These are phyloP conservation scores for Aspergillus hancockii DNA, from an alignment of 495 filamentous ascomycete species.

Conservation along the genomic window DNA sequence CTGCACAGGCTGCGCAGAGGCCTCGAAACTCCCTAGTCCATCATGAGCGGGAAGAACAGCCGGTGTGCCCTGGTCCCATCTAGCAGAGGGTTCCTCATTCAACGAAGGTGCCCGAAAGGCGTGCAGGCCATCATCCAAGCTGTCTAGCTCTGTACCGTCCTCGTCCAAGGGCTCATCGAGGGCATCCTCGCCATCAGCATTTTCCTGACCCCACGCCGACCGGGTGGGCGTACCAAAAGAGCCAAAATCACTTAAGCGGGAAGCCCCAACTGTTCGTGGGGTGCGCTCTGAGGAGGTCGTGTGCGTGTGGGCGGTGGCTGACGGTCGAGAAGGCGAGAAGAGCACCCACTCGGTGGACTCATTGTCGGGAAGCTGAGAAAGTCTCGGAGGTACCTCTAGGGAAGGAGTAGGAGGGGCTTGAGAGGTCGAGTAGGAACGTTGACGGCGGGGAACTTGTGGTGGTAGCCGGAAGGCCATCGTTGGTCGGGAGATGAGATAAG, in stretches of 20 bases:
- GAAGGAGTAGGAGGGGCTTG: conserved; percentile 40
- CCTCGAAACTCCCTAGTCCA: conserved; percentile 81
- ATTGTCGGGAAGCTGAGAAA: conserved; percentile 45
- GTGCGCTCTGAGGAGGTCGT: conserved; percentile 73
- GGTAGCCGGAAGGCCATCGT: conserved; percentile 85
- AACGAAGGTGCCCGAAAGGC: conserved; percentile 73
- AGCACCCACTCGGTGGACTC: conserved; percentile 94
- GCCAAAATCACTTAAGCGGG: conserved; percentile 81
- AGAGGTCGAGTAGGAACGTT: conserved; percentile 52
- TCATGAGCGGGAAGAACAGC: conserved; percentile 86
- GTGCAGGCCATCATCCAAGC: conserved; percentile 84
- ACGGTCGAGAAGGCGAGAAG: conserved; percentile 72
- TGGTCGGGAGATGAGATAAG: conserved; percentile 7
- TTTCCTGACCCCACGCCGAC: conserved; percentile 48
- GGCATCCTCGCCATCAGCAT: conserved; percentile 48
- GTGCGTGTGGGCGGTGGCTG: conserved; percentile 63
- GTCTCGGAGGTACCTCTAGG: conserved; percentile 38
- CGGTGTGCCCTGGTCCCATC: conserved; percentile 51
- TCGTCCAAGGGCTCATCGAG: conserved; percentile 61
- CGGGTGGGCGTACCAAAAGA: conserved; percentile 68
- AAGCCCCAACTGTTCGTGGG: conserved; percentile 68
- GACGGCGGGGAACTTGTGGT: conserved; percentile 62
- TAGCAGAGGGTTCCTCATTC: conserved; percentile 46
- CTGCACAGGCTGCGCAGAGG: conserved; percentile 58
- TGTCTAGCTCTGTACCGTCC: conserved; percentile 76